Percentiles rank a stretch among this genome's conserved stretches.
Conservation (phyloP, 345 rosid species). For the Salix udensis region DNA sequence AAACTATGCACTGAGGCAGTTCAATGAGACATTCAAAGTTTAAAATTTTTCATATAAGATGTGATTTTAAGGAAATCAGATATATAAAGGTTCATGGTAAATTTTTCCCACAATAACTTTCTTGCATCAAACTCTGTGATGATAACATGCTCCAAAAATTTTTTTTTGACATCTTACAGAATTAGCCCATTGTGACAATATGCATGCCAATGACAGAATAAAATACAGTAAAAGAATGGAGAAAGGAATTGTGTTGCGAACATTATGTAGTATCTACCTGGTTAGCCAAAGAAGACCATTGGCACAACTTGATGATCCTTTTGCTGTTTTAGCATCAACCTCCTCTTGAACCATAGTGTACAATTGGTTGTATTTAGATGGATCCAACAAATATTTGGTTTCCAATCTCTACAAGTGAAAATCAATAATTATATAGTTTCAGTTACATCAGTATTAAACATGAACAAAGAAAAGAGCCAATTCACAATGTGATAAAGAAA, state of each 20-base stretch:
- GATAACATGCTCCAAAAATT: background rate
- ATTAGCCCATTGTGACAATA: background rate
- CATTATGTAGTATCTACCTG: constrained; percentile 37
- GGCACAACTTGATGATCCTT: constrained; percentile 85
- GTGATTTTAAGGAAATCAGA: background rate
- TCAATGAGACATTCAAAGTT: background rate
- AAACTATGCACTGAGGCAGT: background rate
- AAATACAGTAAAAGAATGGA: too few species aligned
- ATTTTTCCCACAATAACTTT: background rate
- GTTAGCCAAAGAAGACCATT: constrained; percentile 98
- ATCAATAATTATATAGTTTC: too few species aligned
- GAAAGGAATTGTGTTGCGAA: background rate
- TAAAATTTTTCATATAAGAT: background rate
- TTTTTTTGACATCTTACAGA: too few species aligned
- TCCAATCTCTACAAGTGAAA: constrained; percentile 70
- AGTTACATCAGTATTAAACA: too few species aligned
- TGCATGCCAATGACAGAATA: background rate
- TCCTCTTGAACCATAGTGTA: constrained; percentile 78
- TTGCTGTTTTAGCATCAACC: constrained; percentile 69
- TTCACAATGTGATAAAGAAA: background rate
- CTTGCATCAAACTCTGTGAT: background rate
- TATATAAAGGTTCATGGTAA: background rate
- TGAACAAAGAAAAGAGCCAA: too few species aligned
- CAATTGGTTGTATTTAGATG: constrained; percentile 55
- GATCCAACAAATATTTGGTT: constrained; percentile 59